Conservation (phyloP, 2,329 filamentous ascomycete genomes). For the Colletotrichum coccodes region DNA sequence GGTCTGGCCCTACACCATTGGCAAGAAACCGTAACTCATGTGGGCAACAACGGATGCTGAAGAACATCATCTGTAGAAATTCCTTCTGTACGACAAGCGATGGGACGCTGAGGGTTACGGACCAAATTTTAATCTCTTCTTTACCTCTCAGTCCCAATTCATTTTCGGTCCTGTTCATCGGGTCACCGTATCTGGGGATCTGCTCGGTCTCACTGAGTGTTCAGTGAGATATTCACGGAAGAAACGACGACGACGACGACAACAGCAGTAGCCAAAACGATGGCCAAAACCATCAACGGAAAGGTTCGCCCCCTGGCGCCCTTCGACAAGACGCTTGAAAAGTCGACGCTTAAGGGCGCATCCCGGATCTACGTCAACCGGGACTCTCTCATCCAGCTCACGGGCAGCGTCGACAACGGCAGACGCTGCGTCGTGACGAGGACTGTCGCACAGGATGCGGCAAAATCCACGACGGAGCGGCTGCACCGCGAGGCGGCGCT, state of each 20-base stretch:
- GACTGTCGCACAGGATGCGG: slow-evolving; percentile 29
- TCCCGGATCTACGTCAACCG: slow-evolving; percentile 60
- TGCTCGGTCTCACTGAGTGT: not conserved
- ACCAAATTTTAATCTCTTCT: not conserved
- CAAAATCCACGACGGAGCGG: slow-evolving; percentile 36
- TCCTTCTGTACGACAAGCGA: not conserved
- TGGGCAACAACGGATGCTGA: slow-evolving; percentile 2
- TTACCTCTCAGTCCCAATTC: not conserved
- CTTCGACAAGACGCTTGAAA: slow-evolving; percentile 51
- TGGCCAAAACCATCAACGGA: slow-evolving; percentile 23
- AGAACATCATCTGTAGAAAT: not conserved
- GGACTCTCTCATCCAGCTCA: slow-evolving; percentile 56
- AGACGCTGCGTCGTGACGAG: slow-evolving; percentile 53
- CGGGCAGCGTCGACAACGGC: slow-evolving; percentile 53
- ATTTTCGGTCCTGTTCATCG: not conserved
- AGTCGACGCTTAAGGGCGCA: slow-evolving; percentile 53
- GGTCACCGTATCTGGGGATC: not conserved
- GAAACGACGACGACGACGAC: not conserved
- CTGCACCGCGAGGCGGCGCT: slow-evolving; percentile 57
- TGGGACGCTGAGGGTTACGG: not conserved
- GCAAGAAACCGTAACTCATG: not conserved
- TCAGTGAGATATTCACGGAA: not conserved
- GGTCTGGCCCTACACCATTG: slow-evolving; percentile 14
- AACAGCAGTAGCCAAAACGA: not conserved
- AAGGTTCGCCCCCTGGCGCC: slow-evolving; percentile 53